Percentiles rank a stretch among this genome's conserved stretches.
phyloP scores from a whole-genome alignment of 257 asterid species.

The Solanum chilense region DNA sequence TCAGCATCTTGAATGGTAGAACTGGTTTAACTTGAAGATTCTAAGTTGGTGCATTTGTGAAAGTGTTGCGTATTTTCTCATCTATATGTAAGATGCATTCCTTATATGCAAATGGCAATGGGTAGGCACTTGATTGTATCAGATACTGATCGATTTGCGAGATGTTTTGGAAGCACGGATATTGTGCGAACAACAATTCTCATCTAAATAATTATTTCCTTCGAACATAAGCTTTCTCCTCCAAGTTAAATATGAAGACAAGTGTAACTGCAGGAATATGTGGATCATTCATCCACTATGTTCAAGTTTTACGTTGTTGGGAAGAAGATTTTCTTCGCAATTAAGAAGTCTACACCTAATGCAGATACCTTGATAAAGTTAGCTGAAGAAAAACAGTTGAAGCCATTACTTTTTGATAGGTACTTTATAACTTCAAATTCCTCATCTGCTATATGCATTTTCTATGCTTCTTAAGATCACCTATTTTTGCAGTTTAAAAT shows the following conservation, averaged over 20 bases:
- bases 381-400: slow-evolving; percentile 37
- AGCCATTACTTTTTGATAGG: slow-evolving; percentile 91
- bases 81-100: neutral
- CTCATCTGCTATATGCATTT: neutral
- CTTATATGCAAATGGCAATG: neutral
- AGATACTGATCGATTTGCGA: neutral
- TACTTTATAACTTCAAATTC: slow-evolving; percentile 1
- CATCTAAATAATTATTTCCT: slow-evolving; percentile 6
- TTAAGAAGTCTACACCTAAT: slow-evolving; percentile 86
- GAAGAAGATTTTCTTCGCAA: slow-evolving; percentile 54
- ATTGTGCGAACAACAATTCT: neutral
- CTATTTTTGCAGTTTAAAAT: slow-evolving; percentile 62
- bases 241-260: neutral
- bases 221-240: slow-evolving; percentile 2
- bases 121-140: neutral
- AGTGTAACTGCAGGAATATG: slow-evolving; percentile 69
- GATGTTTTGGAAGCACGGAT: neutral
- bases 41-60: neutral
- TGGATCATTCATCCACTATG: slow-evolving; percentile 82
- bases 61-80: neutral
- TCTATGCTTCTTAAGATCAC: neutral
- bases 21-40: neutral
- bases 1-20: neutral
- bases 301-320: slow-evolving; percentile 91
- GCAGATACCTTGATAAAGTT: slow-evolving; percentile 53